Conservation (phyloP, 2,329 filamentous ascomycete genomes). For the Fusarium metavorans region DNA sequence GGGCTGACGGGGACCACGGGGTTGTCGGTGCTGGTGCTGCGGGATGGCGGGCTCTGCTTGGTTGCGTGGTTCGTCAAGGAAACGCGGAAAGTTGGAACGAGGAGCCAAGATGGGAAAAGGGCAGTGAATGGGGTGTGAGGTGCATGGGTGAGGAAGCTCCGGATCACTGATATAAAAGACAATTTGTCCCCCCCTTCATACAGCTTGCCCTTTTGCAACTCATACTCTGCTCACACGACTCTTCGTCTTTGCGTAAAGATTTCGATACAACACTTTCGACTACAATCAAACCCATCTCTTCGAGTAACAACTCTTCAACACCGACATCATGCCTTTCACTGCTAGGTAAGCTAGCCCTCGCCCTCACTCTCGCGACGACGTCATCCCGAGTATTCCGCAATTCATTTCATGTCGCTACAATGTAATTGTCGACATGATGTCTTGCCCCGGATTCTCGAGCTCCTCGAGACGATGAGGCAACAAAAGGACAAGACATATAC, state of each 20-base stretch:
- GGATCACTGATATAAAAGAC: constrained; percentile 42
- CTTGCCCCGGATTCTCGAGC: neutral
- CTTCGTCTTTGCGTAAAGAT: constrained; percentile 13
- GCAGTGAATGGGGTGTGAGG: constrained; percentile 19
- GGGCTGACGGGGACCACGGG: constrained; percentile 12
- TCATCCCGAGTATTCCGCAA: constrained; percentile 39
- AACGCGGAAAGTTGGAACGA: constrained; percentile 39
- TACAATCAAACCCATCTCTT: constrained; percentile 5
- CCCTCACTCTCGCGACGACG: constrained; percentile 14
- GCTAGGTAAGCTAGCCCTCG: constrained; percentile 59
- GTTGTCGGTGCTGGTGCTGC: constrained; percentile 11
- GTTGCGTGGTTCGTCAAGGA: constrained; percentile 16
- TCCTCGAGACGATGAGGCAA: neutral
- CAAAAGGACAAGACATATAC: neutral
- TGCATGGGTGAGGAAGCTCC: constrained; percentile 29
- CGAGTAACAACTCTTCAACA: constrained; percentile 32
- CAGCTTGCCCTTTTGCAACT: neutral
- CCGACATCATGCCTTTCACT: constrained; percentile 68
- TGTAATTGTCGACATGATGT: neutral
- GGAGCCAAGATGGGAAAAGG: constrained; percentile 28
- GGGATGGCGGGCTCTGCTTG: constrained; percentile 18
- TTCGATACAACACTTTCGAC: constrained; percentile 9
- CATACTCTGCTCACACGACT: constrained; percentile 15
- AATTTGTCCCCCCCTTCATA: constrained; percentile 34
- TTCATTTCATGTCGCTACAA: constrained; percentile 9